Evolutionary conservation across 2,329 filamentous ascomycete species (phyloP).

Genomic region (Cytospora piceicola): DNA sequence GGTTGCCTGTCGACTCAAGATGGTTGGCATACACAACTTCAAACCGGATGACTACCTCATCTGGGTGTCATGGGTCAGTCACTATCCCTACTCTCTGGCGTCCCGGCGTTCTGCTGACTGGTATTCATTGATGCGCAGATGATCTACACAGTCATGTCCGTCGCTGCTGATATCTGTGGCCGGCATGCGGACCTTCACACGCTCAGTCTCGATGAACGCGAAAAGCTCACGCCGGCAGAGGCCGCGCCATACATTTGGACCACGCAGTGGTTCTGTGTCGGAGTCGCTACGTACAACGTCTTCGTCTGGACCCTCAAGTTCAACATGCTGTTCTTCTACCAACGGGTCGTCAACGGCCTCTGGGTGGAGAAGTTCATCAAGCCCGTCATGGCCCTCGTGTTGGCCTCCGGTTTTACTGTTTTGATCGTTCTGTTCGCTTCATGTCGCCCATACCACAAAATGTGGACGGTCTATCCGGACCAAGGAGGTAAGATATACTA

Average conservation of each 20-base stretch:
- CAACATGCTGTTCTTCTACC: slow-evolving; percentile 47
- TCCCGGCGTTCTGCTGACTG: neutral
- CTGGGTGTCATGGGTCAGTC: slow-evolving; percentile 37
- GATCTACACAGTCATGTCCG: slow-evolving; percentile 32
- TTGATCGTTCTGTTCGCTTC: slow-evolving; percentile 37
- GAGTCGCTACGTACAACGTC: slow-evolving; percentile 40
- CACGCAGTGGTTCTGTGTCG: slow-evolving; percentile 43
- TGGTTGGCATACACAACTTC: slow-evolving; percentile 41
- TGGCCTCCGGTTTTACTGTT: slow-evolving; percentile 35
- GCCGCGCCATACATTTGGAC: slow-evolving; percentile 38
- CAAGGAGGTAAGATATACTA: slow-evolving; percentile 41
- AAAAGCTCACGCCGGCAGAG: slow-evolving; percentile 38
- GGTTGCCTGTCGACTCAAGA: slow-evolving; percentile 39
- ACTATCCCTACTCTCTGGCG: neutral
- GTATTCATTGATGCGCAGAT: slow-evolving; percentile 34
- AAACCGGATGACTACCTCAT: slow-evolving; percentile 43
- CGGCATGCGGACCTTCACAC: slow-evolving; percentile 35
- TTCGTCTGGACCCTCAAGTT: slow-evolving; percentile 47
- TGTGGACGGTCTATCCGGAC: slow-evolving; percentile 44
- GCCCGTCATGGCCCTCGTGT: slow-evolving; percentile 41
- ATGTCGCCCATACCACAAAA: slow-evolving; percentile 41
- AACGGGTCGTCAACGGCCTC: slow-evolving; percentile 41
- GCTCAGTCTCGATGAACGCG: slow-evolving; percentile 39
- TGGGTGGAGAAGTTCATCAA: slow-evolving; percentile 44
- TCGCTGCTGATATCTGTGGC: slow-evolving; percentile 18